Evolutionary conservation across 805 yeast species (phyloP).

Genomic region (Phaffomyces thermotolerans): DNA sequence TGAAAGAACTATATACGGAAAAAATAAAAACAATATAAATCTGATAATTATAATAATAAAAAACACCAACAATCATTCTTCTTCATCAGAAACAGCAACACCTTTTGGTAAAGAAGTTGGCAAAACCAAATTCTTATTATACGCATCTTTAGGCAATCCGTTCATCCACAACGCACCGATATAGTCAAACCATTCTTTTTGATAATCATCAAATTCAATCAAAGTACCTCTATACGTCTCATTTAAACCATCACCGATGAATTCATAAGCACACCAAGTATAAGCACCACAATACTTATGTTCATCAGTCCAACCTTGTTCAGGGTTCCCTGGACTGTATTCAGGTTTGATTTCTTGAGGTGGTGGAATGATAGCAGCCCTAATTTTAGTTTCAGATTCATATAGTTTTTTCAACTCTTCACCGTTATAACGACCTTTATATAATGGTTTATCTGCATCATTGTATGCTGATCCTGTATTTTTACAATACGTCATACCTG

Average conservation of each 20-base stretch:
- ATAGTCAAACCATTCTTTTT: slow-evolving; percentile 17
- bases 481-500: slow-evolving; percentile 60
- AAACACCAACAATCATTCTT: too few relatives aligned
- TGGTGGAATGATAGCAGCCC: slow-evolving; percentile 36
- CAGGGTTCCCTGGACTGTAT: slow-evolving; percentile 28
- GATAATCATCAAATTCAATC: slow-evolving; percentile 9
- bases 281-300: slow-evolving; percentile 31
- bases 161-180: slow-evolving; percentile 23
- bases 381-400: slow-evolving; percentile 25
- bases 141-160: slow-evolving; percentile 5
- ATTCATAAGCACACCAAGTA: slow-evolving; percentile 41
- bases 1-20: too few relatives aligned
- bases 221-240: slow-evolving; percentile 9
- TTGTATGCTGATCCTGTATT: slow-evolving; percentile 26
- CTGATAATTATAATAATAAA: too few relatives aligned
- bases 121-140: not conserved
- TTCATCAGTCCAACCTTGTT: slow-evolving; percentile 30
- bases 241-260: slow-evolving; percentile 28
- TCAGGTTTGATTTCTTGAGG: slow-evolving; percentile 20
- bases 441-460: slow-evolving; percentile 32
- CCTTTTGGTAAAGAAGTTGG: too few relatives aligned
- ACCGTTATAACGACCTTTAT: slow-evolving; percentile 20
- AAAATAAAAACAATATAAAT: too few relatives aligned
- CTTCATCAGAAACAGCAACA: too few relatives aligned
- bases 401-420: slow-evolving; percentile 26